These are phyloP conservation scores for Pichia occidentalis DNA, from an alignment of 805 yeast species.

Conservation along the genomic window DNA sequence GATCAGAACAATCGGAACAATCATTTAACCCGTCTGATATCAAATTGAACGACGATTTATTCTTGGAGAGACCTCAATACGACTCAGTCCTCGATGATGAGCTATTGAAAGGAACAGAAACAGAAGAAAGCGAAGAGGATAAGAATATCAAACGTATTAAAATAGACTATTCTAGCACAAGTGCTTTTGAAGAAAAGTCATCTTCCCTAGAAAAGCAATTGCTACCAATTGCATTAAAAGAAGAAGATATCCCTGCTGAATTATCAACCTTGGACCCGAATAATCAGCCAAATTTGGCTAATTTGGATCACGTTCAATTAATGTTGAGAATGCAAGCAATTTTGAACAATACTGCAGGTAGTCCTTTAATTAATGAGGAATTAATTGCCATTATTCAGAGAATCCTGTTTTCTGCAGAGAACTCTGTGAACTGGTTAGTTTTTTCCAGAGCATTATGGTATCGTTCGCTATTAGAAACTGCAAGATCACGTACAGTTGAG, in stretches of 20 bases:
- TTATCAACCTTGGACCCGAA: slow-evolving; percentile 66
- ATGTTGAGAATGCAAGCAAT: slow-evolving; percentile 59
- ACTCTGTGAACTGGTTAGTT: slow-evolving; percentile 62
- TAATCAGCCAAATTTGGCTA: slow-evolving; percentile 64
- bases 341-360: slow-evolving; percentile 56
- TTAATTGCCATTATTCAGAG: slow-evolving; percentile 70
- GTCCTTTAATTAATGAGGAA: slow-evolving; percentile 74
- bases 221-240: slow-evolving; percentile 57
- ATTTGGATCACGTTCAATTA: slow-evolving; percentile 68
- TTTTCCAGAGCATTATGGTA: slow-evolving; percentile 85
- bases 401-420: slow-evolving; percentile 47
- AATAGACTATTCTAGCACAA: slow-evolving; percentile 30
- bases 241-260: slow-evolving; percentile 53
- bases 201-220: slow-evolving; percentile 32
- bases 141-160: slow-evolving; percentile 36
- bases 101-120: slow-evolving; percentile 24
- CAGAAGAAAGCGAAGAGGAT: slow-evolving; percentile 18
- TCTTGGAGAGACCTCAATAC: slow-evolving; percentile 68
- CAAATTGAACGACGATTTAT: slow-evolving; percentile 64
- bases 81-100: slow-evolving; percentile 51
- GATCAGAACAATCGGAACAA: slow-evolving; percentile 15
- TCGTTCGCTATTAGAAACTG: slow-evolving; percentile 76
- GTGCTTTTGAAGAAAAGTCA: slow-evolving; percentile 1
- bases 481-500: slow-evolving; percentile 79
- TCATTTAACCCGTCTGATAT: slow-evolving; percentile 46